Percentiles rank a stretch among this genome's conserved stretches.
These are phyloP conservation scores for Aspergillus tamarii DNA, from an alignment of 2,329 filamentous ascomycete species.

Conservation along the genomic window DNA sequence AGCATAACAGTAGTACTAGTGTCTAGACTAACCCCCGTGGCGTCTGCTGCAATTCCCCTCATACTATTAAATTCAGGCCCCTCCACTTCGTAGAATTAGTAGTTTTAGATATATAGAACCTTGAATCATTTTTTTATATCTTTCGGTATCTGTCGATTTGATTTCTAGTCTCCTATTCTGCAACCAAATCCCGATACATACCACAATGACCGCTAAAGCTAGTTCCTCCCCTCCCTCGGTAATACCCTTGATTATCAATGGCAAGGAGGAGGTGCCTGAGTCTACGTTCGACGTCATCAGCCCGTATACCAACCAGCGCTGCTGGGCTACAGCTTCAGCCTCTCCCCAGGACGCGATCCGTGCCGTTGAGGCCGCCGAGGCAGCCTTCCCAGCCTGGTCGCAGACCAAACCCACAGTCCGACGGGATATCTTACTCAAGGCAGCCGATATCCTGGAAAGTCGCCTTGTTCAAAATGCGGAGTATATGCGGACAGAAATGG, in stretches of 20 bases:
- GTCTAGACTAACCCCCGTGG: not conserved
- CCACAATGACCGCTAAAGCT: slow-evolving; percentile 12
- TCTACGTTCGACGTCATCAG: slow-evolving; percentile 53
- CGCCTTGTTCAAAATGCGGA: slow-evolving; percentile 55
- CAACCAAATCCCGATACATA: not conserved
- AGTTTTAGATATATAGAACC: not conserved
- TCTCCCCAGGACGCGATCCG: slow-evolving; percentile 43
- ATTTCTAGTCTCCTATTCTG: not conserved
- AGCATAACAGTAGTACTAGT: not conserved
- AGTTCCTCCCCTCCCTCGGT: slow-evolving; percentile 16
- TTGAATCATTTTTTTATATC: not conserved
- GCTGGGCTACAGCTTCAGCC: slow-evolving; percentile 60
- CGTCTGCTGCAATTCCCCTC: not conserved
- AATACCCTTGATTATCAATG: slow-evolving; percentile 45
- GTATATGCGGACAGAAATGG: slow-evolving; percentile 63
- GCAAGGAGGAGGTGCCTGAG: slow-evolving; percentile 34
- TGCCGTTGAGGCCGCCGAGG: slow-evolving; percentile 61
- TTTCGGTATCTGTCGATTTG: not conserved
- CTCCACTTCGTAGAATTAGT: not conserved
- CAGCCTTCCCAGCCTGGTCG: slow-evolving; percentile 69
- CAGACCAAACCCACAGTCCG: slow-evolving; percentile 62
- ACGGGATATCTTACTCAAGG: slow-evolving; percentile 70
- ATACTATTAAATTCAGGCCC: slow-evolving; percentile 7
- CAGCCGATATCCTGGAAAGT: slow-evolving; percentile 59
- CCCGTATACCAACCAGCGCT: slow-evolving; percentile 55